Percentiles rank a stretch among this genome's conserved stretches.
These are phyloP conservation scores for Phlegmacium glaucopus DNA, from an alignment of 768 basidiomycete species.

Conservation along the genomic window DNA sequence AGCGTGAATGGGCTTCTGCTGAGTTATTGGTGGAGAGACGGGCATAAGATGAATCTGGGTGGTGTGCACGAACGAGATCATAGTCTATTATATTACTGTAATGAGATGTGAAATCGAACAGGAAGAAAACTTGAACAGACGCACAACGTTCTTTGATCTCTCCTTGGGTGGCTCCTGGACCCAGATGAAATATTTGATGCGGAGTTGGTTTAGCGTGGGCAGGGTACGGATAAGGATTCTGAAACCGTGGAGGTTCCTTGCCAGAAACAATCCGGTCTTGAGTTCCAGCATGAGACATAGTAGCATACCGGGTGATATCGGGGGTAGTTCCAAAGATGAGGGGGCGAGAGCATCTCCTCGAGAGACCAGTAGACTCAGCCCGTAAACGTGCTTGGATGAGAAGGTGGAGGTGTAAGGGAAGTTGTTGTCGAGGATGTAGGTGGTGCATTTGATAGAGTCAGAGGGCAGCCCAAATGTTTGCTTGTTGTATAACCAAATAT, in stretches of 20 bases:
- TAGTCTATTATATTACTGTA: constrained; percentile 46
- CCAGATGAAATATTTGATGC: constrained; percentile 71
- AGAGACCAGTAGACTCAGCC: neutral
- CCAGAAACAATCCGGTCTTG: neutral
- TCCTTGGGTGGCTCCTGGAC: constrained; percentile 46
- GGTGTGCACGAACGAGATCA: constrained; percentile 68
- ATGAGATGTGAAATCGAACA: no score
- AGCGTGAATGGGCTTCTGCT: constrained; percentile 46
- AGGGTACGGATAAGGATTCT: constrained; percentile 46
- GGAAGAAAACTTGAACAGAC: no score
- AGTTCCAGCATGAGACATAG: neutral
- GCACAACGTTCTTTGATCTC: constrained; percentile 69
- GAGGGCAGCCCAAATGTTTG: no score
- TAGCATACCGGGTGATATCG: neutral
- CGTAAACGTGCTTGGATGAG: neutral
- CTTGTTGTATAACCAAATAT: no score
- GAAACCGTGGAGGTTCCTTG: neutral
- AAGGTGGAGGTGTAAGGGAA: constrained; percentile 1
- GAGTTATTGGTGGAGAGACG: constrained; percentile 29
- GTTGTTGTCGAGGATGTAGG: neutral
- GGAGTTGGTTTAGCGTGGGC: constrained; percentile 52
- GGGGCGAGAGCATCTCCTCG: neutral
- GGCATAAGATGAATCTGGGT: constrained; percentile 59
- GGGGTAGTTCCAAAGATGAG: neutral
- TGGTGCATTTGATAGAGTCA: neutral